Evolutionary conservation across 2,329 filamentous ascomycete genomes (phyloP).

Genomic region (Pseudogymnoascus sp.): DNA sequence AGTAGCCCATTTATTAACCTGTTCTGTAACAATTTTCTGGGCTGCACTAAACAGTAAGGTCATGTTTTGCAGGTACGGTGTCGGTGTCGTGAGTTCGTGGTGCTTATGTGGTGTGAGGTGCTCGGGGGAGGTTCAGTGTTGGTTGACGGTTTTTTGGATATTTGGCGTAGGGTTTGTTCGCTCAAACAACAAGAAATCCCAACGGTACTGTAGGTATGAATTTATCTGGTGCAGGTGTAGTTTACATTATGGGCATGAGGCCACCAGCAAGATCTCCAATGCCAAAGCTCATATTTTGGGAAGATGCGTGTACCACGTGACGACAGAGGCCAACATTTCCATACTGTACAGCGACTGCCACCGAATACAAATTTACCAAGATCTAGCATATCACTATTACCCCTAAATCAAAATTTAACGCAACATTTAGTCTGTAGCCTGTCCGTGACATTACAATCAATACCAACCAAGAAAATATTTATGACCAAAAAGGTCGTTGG

Average conservation of each 20-base stretch:
- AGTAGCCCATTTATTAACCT: not conserved
- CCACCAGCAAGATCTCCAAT: not conserved
- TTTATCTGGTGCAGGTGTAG: not conserved
- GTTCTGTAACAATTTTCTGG: not conserved
- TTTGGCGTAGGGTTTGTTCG: not conserved
- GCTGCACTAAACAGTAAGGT: not conserved
- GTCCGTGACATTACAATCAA: not conserved
- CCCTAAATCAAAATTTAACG: not conserved
- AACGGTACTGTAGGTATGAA: not conserved
- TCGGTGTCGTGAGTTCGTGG: not conserved
- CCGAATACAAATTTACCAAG: not conserved
- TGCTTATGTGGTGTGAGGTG: not conserved
- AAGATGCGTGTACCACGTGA: not conserved
- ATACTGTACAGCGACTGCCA: not conserved
- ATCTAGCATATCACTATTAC: not conserved
- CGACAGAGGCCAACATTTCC: not conserved
- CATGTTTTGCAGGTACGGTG: not conserved
- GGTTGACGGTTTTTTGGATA: not conserved
- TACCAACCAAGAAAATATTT: not conserved
- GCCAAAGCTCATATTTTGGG: not conserved
- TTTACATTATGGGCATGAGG: not conserved
- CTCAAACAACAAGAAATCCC: not conserved
- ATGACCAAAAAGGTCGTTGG: not conserved
- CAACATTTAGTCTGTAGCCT: not conserved
- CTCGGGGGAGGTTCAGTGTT: not conserved